Conservation (phyloP, 805 yeast species). For the Debaryomyces prosopidis region DNA sequence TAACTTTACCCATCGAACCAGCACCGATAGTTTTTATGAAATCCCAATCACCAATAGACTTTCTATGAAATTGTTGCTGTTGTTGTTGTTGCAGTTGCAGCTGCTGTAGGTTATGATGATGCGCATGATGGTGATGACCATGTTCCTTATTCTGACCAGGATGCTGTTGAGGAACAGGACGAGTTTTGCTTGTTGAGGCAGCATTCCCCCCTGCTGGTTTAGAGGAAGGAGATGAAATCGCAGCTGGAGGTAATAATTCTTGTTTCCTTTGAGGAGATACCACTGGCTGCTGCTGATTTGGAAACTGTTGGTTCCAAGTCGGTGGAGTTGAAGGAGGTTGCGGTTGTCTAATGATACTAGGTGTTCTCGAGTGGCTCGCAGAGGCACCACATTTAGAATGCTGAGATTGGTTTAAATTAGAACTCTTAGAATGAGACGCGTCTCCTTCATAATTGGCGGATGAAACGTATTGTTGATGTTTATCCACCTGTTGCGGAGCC, state of each 20-base stretch:
- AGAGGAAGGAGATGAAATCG: conserved; percentile 18
- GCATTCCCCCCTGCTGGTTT: background rate
- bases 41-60: conserved; percentile 95
- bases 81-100: conserved; percentile 8
- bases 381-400: conserved; percentile 4
- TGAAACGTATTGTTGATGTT: conserved; percentile 3
- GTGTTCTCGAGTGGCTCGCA: conserved; percentile 1
- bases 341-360: conserved; percentile 2
- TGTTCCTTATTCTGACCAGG: background rate
- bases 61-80: conserved; percentile 68
- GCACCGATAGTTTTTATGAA: conserved; percentile 94
- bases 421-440: conserved; percentile 16
- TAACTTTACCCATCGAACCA: conserved; percentile 99
- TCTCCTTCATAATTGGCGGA: background rate
- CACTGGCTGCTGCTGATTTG: background rate
- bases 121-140: conserved; percentile 4
- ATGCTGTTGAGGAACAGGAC: conserved; percentile 1
- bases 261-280: conserved; percentile 4
- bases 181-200: background rate
- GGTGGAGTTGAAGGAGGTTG: conserved; percentile 1
- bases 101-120: conserved; percentile 7
- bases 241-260: conserved; percentile 35
- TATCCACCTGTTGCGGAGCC: background rate
- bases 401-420: conserved; percentile 13
- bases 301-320: background rate